Evolutionary conservation across 75 land plant genomes (phyloP).

Genomic region (Pinus taeda): DNA sequence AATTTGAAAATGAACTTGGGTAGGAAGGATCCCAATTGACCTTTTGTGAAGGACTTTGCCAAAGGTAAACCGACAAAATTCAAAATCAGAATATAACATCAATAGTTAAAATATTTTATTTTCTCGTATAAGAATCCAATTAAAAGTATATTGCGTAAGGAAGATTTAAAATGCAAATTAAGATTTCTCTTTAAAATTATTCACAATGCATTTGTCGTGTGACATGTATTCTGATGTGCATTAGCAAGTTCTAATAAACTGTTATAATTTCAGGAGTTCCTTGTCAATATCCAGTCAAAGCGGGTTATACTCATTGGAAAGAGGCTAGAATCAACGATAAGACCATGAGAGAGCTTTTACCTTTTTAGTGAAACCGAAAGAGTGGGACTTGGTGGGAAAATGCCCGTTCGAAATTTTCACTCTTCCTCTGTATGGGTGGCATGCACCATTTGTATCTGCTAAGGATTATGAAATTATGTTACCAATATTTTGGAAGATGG

Average conservation of each 20-base stretch:
- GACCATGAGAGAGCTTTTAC: no score
- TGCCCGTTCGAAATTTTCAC: neutral
- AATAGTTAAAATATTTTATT: neutral
- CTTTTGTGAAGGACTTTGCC: slow-evolving; percentile 31
- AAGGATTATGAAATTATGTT: no score
- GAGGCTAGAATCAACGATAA: no score
- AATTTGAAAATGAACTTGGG: neutral
- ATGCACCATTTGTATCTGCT: neutral
- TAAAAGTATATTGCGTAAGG: no score
- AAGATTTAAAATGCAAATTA: no score
- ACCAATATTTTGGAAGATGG: no score
- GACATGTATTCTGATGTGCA: neutral
- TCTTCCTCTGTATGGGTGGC: neutral
- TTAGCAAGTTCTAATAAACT: neutral
- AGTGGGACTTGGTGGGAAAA: slow-evolving; percentile 1
- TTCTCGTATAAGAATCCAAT: neutral
- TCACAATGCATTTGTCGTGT: no score
- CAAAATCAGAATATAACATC: neutral
- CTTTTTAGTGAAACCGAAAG: neutral
- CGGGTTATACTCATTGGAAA: neutral
- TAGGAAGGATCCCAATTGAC: slow-evolving; percentile 13
- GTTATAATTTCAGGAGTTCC: slow-evolving; percentile 21
- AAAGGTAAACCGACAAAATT: slow-evolving; percentile 16
- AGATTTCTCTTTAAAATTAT: no score
- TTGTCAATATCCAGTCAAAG: no score